Conservation (phyloP, 305 asterid genomes). For the Solanum hybrid region DNA sequence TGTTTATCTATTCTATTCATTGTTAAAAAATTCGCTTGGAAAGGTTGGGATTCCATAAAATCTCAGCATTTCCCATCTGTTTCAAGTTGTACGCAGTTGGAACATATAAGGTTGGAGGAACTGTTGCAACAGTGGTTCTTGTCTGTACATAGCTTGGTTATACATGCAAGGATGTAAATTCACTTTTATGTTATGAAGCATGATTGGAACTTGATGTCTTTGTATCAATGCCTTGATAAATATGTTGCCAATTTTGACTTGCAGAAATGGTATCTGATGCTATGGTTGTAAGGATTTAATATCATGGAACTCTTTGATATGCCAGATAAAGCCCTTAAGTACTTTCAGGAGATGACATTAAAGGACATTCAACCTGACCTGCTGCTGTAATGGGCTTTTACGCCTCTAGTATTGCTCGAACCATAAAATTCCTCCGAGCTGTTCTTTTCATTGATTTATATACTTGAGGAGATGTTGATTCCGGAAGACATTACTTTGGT, state of each 20-base stretch:
- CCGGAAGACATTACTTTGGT: conserved; percentile 26
- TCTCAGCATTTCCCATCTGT: neutral
- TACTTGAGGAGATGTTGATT: conserved; percentile 42
- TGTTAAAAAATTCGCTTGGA: conserved; percentile 16
- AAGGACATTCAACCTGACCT: conserved; percentile 40
- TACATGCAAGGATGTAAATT: conserved; percentile 28
- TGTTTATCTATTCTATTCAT: neutral
- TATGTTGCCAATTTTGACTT: conserved; percentile 50
- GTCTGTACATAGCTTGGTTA: conserved; percentile 48
- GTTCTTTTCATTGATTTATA: conserved; percentile 48
- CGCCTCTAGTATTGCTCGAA: conserved; percentile 47
- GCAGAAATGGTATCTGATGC: conserved; percentile 43
- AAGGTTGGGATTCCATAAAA: conserved; percentile 26
- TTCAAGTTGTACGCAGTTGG: conserved; percentile 12
- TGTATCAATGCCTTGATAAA: conserved; percentile 67
- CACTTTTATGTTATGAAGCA: conserved; percentile 48
- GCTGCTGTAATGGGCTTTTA: conserved; percentile 46
- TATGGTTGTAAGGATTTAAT: conserved; percentile 44
- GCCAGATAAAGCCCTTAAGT: conserved; percentile 28
- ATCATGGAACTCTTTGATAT: conserved; percentile 58
- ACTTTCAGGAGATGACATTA: conserved; percentile 21
- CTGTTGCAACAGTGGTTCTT: conserved; percentile 56
- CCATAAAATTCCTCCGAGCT: conserved; percentile 30
- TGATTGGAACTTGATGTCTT: conserved; percentile 44
- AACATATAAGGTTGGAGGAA: conserved; percentile 50